phyloP scores from a whole-genome alignment of 345 rosid species.

The Nasturtium officinale region DNA sequence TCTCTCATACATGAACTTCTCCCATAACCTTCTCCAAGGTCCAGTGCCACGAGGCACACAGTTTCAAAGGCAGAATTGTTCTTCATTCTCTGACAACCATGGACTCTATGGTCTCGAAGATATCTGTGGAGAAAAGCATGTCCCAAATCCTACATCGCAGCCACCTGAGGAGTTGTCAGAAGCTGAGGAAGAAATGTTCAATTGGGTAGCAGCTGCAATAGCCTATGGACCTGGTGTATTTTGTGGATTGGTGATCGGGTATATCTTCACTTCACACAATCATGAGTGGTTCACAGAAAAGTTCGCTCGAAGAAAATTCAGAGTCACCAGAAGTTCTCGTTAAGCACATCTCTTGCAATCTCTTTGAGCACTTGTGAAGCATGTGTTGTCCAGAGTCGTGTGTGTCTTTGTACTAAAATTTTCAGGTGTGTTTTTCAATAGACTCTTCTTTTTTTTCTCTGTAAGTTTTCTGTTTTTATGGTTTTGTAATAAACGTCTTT shows the following conservation, averaged over 20 bases:
- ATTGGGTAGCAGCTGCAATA: constrained; percentile 15
- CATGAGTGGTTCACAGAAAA: neutral
- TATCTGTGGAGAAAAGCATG: neutral
- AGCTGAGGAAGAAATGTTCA: neutral
- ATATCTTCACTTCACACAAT: constrained; percentile 5
- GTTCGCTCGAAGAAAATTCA: neutral
- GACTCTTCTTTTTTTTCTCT: neutral
- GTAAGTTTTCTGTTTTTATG: neutral
- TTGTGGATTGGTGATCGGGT: constrained; percentile 14
- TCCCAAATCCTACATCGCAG: neutral
- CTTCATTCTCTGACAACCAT: neutral
- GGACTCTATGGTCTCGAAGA: constrained; percentile 7
- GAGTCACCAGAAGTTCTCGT: neutral
- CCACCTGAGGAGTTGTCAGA: neutral
- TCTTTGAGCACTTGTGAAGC: neutral
- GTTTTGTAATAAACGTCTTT: constrained; percentile 1
- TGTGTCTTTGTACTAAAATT: neutral
- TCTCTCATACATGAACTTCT: constrained; percentile 23
- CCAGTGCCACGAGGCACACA: constrained; percentile 9
- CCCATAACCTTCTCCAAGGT: constrained; percentile 7
- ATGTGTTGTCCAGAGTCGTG: neutral
- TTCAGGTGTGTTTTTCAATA: neutral
- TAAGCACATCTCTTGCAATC: neutral
- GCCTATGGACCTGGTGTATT: constrained; percentile 12
- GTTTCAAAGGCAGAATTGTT: constrained; percentile 5